These are phyloP conservation scores for Pleurotus djamor DNA, from an alignment of 768 basidiomycete species.

Conservation along the genomic window DNA sequence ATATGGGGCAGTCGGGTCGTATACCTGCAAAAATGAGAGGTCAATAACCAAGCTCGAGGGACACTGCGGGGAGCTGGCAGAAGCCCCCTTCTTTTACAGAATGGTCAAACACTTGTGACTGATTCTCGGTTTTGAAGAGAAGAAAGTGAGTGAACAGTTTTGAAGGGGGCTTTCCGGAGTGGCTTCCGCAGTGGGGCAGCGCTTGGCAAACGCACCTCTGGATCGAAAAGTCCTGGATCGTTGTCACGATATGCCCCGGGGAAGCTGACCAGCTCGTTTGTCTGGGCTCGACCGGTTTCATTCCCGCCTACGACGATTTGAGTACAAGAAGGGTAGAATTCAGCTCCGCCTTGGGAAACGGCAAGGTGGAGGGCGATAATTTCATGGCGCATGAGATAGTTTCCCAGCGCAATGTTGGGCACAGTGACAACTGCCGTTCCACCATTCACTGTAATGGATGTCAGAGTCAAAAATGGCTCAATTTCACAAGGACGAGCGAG, in stretches of 20 bases:
- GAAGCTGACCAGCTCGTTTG: conserved; percentile 55
- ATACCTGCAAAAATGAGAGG: conserved; percentile 19
- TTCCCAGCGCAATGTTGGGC: conserved; percentile 60
- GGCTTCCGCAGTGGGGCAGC: too few species aligned
- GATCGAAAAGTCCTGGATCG: conserved; percentile 70
- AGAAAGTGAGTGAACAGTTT: too few species aligned
- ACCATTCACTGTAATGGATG: conserved; percentile 34
- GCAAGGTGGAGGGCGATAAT: conserved; percentile 78
- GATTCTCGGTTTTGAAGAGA: too few species aligned
- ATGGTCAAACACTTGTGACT: too few species aligned
- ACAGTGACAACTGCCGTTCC: conserved; percentile 36
- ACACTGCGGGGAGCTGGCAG: too few species aligned
- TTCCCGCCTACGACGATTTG: conserved; percentile 56
- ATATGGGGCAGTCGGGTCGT: conserved; percentile 27
- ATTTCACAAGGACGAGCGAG: not conserved
- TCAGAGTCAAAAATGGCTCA: not conserved
- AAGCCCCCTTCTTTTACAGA: too few species aligned
- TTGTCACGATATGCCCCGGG: conserved; percentile 73
- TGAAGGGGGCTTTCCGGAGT: too few species aligned
- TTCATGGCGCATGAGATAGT: conserved; percentile 78
- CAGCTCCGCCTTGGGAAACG: conserved; percentile 57
- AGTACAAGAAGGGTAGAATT: conserved; percentile 78
- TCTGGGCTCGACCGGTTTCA: conserved; percentile 42
- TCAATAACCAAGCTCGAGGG: not conserved
- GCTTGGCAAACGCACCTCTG: conserved; percentile 28